A percentile compares a stretch with the other conserved stretches of the same genome.
Evolutionary conservation across 1,284 basidiomycete species (phyloP).

Genomic region (Cutaneotrichosporon daszewskae): DNA sequence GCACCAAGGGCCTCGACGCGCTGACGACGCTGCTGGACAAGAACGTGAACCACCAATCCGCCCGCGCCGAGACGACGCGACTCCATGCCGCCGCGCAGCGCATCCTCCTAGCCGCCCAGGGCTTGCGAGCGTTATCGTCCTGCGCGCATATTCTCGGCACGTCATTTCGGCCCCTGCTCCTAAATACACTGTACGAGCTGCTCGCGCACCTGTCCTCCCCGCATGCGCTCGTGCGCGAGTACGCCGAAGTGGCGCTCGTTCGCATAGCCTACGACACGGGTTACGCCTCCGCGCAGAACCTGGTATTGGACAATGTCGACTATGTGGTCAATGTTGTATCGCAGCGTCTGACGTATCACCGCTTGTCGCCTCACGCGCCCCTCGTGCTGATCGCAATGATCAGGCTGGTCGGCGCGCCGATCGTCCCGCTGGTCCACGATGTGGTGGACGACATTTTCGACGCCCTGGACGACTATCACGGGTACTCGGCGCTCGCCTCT

Average conservation of each 20-base stretch:
- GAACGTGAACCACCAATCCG: slow-evolving; percentile 24
- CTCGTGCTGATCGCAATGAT: slow-evolving; percentile 72
- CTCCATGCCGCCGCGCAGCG: slow-evolving; percentile 53
- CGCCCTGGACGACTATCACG: slow-evolving; percentile 85
- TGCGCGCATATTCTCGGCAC: slow-evolving; percentile 56
- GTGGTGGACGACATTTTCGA: slow-evolving; percentile 94
- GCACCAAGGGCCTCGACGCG: slow-evolving; percentile 54
- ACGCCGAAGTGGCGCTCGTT: slow-evolving; percentile 63
- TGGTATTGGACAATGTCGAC: slow-evolving; percentile 87
- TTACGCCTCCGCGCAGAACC: slow-evolving; percentile 73
- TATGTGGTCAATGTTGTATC: slow-evolving; percentile 85
- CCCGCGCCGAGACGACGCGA: slow-evolving; percentile 26
- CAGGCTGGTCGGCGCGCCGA: slow-evolving; percentile 71
- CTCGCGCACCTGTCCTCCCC: slow-evolving; percentile 74
- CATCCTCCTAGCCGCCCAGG: slow-evolving; percentile 51
- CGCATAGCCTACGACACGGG: slow-evolving; percentile 65
- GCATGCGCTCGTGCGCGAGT: slow-evolving; percentile 59
- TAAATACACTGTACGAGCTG: slow-evolving; percentile 73
- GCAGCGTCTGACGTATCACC: slow-evolving; percentile 65
- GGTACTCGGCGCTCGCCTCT: slow-evolving; percentile 58
- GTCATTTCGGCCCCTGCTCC: slow-evolving; percentile 60
- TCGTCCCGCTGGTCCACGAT: slow-evolving; percentile 79
- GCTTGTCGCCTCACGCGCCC: slow-evolving; percentile 58
- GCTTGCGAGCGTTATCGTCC: slow-evolving; percentile 67
- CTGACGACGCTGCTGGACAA: slow-evolving; percentile 44